Evolutionary conservation across 2,329 filamentous ascomycete species (phyloP).

Genomic region (Thelonectria blattea): DNA sequence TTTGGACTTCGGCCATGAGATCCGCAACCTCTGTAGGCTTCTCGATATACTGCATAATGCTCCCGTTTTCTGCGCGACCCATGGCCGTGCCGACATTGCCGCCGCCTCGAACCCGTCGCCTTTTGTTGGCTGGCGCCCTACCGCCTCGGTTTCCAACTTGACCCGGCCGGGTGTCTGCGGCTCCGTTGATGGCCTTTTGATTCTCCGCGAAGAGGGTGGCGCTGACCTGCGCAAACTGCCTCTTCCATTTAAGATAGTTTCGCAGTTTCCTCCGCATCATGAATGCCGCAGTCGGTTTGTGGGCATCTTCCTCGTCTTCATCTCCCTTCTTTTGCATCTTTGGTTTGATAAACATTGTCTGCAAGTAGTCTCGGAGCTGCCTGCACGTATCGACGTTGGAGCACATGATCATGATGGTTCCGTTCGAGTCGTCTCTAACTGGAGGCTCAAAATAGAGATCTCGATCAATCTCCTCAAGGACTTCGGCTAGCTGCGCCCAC

Average conservation of each 20-base stretch:
- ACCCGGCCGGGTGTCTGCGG: conserved; percentile 61
- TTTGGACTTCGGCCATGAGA: conserved; percentile 81
- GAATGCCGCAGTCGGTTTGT: conserved; percentile 75
- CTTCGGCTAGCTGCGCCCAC: conserved; percentile 87
- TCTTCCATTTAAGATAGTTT: conserved; percentile 89
- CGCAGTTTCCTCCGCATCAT: conserved; percentile 91
- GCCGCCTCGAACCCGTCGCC: conserved; percentile 83
- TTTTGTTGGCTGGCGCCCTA: conserved; percentile 78
- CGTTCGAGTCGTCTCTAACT: conserved; percentile 81
- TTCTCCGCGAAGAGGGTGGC: conserved; percentile 79
- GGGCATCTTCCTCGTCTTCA: conserved; percentile 54
- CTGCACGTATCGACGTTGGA: conserved; percentile 83
- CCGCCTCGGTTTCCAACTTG: conserved; percentile 60
- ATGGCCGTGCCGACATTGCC: conserved; percentile 63
- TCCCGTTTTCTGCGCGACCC: conserved; percentile 73
- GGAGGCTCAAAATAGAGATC: conserved; percentile 85
- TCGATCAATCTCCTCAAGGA: conserved; percentile 90
- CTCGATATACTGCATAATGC: conserved; percentile 79
- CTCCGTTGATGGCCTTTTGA: conserved; percentile 74
- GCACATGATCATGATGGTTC: conserved; percentile 96
- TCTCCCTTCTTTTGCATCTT: conserved; percentile 54
- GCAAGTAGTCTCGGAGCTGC: conserved; percentile 88
- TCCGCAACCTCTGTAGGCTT: conserved; percentile 81
- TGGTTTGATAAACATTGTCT: conserved; percentile 82
- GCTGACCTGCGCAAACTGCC: conserved; percentile 85